Conservation (phyloP, 129 eudicot genomes). For the Arctium lappa region DNA sequence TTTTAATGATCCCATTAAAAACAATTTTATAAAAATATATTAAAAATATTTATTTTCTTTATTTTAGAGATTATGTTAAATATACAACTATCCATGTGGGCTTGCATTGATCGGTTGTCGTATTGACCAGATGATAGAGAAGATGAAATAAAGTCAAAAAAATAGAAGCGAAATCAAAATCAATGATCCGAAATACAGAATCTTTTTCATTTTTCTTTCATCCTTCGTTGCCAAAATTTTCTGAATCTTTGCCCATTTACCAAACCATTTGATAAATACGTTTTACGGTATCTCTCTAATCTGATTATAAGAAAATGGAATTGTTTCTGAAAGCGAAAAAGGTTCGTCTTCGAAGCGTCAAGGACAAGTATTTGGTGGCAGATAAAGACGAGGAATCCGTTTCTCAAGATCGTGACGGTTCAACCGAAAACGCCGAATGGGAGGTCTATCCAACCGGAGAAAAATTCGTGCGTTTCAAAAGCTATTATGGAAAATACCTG, state of each 20-base stretch:
- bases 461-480: slow-evolving; percentile 44
- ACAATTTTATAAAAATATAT: too few species aligned
- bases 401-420: slow-evolving; percentile 40
- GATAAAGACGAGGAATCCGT: slow-evolving; percentile 48
- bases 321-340: slow-evolving; percentile 45
- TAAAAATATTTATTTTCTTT: too few species aligned
- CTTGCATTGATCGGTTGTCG: neutral
- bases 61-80: neutral
- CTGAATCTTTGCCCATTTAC: neutral
- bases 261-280: neutral
- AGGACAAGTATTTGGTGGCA: slow-evolving; percentile 53
- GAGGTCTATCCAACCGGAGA: slow-evolving; percentile 33
- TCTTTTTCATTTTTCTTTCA: neutral
- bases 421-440: slow-evolving; percentile 47
- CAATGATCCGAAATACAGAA: neutral
- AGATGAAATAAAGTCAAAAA: neutral
- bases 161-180: neutral
- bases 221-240: neutral
- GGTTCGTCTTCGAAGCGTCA: slow-evolving; percentile 37
- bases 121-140: neutral
- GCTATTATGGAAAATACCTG: slow-evolving; percentile 63
- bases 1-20: too few species aligned
- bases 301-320: slow-evolving; percentile 36
- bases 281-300: neutral
- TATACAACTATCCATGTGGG: neutral